Evolutionary conservation across 1,284 basidiomycete genomes (phyloP), one percentile per base, ranked within the genome.

Genomic region (Ceratobasidium sp.): DNA sequence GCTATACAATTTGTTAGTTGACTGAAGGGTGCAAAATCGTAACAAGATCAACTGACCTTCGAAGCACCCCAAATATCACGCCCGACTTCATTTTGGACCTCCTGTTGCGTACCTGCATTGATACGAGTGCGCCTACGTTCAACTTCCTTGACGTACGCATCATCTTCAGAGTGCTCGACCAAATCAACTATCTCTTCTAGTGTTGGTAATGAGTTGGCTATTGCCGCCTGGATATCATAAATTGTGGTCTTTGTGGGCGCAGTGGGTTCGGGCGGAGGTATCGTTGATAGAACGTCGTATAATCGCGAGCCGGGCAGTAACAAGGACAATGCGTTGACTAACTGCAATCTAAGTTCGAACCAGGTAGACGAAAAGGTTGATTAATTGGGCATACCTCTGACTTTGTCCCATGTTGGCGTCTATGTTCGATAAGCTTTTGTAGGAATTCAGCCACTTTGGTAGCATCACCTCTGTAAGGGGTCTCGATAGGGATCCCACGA

Each of bases 401-500:
- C 38, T 83, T 82, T 2, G 86, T 86, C 0, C 92, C 92, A 73
- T 89, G 84, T 58, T 87, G 82, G 18, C 89, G 84, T 30, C 88
- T 86, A 1, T 90, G 78, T 1, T 88, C 85, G n/a, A 98, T 82
- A 46, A 94, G 82, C 76, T 90, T 92, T 79, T 96, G 92, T 50
- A 97, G 80, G 0, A 85, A 83, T 78, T 94, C 92, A 0, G 92
- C 94, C 76, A 91, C 93, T 81, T 93, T 96, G 8, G 84, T 84
- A 0, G 87, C 87, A 79, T 98, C 95, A 41, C 88, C 83, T 4
- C 94, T 96, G 75, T 18, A 75, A 59, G 57, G 38, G 35, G 14
- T 47, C 18, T n/a, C 63, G 8, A 50, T n/a, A 71, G 35, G 18
- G 76, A 44, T 38, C 14, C 55, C 64, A 13, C 61, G 5, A 35